These are phyloP conservation scores for Dendrobium officinale DNA, from an alignment of 106 monocot genomes.

Conservation along the genomic window DNA sequence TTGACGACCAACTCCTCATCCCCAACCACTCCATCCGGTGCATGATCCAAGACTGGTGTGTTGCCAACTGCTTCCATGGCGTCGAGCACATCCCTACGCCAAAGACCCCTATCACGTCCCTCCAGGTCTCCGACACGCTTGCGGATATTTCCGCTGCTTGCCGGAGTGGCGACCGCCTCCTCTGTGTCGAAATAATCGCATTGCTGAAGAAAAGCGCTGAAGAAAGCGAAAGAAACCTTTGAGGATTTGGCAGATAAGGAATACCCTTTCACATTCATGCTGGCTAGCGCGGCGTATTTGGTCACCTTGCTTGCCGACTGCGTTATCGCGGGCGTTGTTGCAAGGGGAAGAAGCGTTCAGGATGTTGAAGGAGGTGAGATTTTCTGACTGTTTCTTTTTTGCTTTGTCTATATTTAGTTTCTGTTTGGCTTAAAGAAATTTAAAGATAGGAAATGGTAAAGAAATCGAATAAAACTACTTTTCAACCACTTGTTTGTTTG, in stretches of 20 bases:
- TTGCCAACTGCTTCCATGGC: slow-evolving; percentile 26
- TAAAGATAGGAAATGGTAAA: too few relatives aligned
- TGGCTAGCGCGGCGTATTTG: slow-evolving; percentile 53
- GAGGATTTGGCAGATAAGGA: slow-evolving; percentile 37
- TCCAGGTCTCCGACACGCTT: slow-evolving; percentile 12
- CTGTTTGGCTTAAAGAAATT: neutral
- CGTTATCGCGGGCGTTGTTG: slow-evolving; percentile 25
- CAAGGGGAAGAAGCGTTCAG: slow-evolving; percentile 11
- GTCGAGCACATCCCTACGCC: slow-evolving; percentile 47
- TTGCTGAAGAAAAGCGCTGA: slow-evolving; percentile 20
- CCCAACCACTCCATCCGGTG: slow-evolving; percentile 50
- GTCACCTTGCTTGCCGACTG: slow-evolving; percentile 68
- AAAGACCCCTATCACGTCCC: slow-evolving; percentile 14
- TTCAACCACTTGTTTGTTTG: too few relatives aligned
- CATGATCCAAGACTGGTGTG: slow-evolving; percentile 65
- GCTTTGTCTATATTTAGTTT: neutral
- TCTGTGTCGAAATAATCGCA: slow-evolving; percentile 14
- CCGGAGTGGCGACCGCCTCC: slow-evolving; percentile 5
- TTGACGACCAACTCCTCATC: slow-evolving; percentile 11
- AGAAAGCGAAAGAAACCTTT: slow-evolving; percentile 48
- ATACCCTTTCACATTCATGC: slow-evolving; percentile 81
- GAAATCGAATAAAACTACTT: too few relatives aligned
- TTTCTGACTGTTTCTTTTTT: neutral
- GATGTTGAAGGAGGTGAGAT: slow-evolving; percentile 8
- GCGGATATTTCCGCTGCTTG: slow-evolving; percentile 2